phyloP scores from a whole-genome alignment of 352 stramenopile genomes.

The Elongisporangium prolatum region DNA sequence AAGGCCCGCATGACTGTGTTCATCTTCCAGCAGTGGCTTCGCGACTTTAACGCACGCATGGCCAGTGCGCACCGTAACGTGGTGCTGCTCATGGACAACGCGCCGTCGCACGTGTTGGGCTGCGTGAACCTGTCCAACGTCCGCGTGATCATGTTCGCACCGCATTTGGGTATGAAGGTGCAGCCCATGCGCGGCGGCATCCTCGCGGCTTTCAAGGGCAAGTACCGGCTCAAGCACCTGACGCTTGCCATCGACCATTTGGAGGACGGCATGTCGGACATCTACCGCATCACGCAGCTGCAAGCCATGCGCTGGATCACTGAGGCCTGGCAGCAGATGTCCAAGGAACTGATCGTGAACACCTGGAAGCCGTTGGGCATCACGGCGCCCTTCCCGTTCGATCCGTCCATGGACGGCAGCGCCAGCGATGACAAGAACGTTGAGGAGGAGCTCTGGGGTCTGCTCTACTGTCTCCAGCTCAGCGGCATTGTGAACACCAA shows the following conservation, averaged over 20 bases:
- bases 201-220: slow-evolving; percentile 78
- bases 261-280: slow-evolving; percentile 68
- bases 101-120: slow-evolving; percentile 75
- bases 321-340: slow-evolving; percentile 76
- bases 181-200: slow-evolving; percentile 85
- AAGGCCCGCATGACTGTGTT: slow-evolving; percentile 85
- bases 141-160: slow-evolving; percentile 81
- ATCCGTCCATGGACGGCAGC: slow-evolving; percentile 37
- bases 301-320: slow-evolving; percentile 86
- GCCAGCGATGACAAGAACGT: slow-evolving; percentile 76
- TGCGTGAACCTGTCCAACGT: slow-evolving; percentile 84
- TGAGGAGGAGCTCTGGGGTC: slow-evolving; percentile 80
- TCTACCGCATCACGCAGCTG: slow-evolving; percentile 82
- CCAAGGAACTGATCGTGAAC: slow-evolving; percentile 72
- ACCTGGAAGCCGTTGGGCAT: slow-evolving; percentile 77
- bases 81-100: slow-evolving; percentile 84
- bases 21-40: slow-evolving; percentile 87
- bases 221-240: slow-evolving; percentile 83
- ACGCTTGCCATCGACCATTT: slow-evolving; percentile 80
- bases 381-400: slow-evolving; percentile 56
- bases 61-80: slow-evolving; percentile 78
- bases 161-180: slow-evolving; percentile 80
- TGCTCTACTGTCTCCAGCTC: slow-evolving; percentile 83
- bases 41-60: slow-evolving; percentile 85
- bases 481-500: slow-evolving; percentile 85